Evolutionary conservation across 2,329 filamentous ascomycete genomes (phyloP), one percentile per base, ranked within the genome.

Genomic region (Colletotrichum sp.): DNA sequence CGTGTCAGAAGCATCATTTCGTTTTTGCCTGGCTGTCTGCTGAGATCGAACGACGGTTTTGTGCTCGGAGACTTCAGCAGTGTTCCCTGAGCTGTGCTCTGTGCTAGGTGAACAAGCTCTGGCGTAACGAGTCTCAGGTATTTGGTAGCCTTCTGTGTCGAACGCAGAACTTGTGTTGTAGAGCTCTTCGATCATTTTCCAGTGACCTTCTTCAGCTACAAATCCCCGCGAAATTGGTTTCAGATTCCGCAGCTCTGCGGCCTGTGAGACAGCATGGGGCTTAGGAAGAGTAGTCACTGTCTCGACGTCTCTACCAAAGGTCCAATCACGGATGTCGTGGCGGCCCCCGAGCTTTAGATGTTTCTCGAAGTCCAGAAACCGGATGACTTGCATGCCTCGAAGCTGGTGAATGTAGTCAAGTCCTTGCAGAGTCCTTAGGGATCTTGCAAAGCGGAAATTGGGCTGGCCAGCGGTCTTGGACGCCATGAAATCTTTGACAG

Each of bases 371-470:
- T 90, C 87, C 72, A 85, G 86, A 68, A 89, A 86, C 0, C 83
- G 80, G 1, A 89, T 73, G n/a, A 79, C 80, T 1, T 80, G 72
- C 60, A 90, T 77, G 0, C 88, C 88, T 1, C 89, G 85, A 6
- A 90, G 84, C 28, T 83, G 80, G 15, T 83, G 79, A 5, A 90
- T 55, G 30, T 85, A 87, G 55, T 90, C 87, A 1, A 87, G 76
- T 0, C 89, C 89, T 30, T 89, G 88, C 0, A 88, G 24, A 0
- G 79, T 85, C 1, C 86, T 80, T 10, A 90, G 79, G 0, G 81
- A 79, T 4, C 89, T 82, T 2, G 73, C 78, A 8, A 72, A 77
- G 0, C 88, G 82, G 13, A 74, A 83, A 65, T 89, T 88, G 0
- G 87, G 85, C 52, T 90, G 88, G 0, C 65, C 28, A 0, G 58